Conservation (phyloP, 495 filamentous ascomycete genomes). For the Aspergillus cavernicola region DNA sequence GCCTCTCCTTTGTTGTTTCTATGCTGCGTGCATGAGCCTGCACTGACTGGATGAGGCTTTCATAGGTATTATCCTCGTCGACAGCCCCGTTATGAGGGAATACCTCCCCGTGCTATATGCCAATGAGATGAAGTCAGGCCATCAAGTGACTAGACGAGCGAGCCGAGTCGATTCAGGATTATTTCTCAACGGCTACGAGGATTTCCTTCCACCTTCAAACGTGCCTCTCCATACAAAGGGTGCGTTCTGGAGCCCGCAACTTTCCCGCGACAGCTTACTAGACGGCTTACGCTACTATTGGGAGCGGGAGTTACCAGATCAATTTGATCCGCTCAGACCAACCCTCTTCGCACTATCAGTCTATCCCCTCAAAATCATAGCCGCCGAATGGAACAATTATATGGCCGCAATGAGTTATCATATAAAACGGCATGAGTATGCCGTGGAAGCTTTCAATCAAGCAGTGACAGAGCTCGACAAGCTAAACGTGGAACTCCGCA, state of each 20-base stretch:
- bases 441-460: neutral
- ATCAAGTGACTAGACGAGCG: neutral
- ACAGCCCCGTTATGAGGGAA: neutral
- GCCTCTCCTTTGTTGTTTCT: neutral
- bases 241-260: neutral
- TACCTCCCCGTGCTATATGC: neutral
- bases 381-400: constrained; percentile 6
- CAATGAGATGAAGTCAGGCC: neutral
- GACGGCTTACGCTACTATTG: neutral
- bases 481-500: neutral
- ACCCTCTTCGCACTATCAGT: neutral
- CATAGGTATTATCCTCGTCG: constrained; percentile 1
- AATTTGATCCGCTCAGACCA: neutral
- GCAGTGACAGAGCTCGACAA: neutral
- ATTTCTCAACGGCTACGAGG: constrained; percentile 2
- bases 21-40: neutral
- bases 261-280: neutral
- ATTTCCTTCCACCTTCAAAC: neutral
- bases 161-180: neutral
- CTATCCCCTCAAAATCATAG: constrained; percentile 5
- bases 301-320: neutral
- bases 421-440: constrained; percentile 1
- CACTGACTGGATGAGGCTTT: neutral
- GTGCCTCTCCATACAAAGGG: neutral
- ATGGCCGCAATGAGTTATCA: constrained; percentile 4